Evolutionary conservation across 2,329 filamentous ascomycete species (phyloP), one percentile per base, ranked within the genome.

Genomic region (Aureobasidium sp.): DNA sequence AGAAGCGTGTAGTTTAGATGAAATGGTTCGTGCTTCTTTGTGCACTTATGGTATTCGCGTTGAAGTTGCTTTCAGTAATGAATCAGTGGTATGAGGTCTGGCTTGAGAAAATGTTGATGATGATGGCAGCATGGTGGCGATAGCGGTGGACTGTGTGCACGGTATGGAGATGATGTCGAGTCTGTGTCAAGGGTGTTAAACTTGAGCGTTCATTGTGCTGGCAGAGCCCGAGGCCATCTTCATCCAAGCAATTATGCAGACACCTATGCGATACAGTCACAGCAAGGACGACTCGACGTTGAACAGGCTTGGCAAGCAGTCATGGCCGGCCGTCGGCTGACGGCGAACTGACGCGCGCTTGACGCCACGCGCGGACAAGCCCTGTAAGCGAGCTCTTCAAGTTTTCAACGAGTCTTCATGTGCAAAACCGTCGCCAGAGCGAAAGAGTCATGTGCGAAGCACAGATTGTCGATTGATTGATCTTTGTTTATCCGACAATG

Each of bases 71-170:
- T 37, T 13, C 5, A 32, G 8, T 29, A 29, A 75, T 34, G 77
- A 78, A 64, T 80, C 79, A 48, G 79, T 81, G 70, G 82, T 79
- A 57, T 75, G 78, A 67, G 77, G 74, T 68, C 80, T 78, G 67
- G 79, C 76, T 68, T 75, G 76, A 70, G 78, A 80, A 64, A 78
- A 72, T 68, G 73, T 70, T 64, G 77, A 75, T 68, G 79, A 71
- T 76, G 74, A 71, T 70, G 73, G 76, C 75, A 76, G 72, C 82
- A 84, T 84, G 65, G 78, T 82, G 78, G 70, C 72, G 51, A 62
- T 47, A 41, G 39, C 29, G 37, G 55, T 17, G 32, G 15, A 48
- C 27, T 20, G 27, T 46, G 53, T 23, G 39, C 17, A 23, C 2
- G 23, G 42, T 23, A 20, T 37, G 12, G 32, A 27, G 42, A 37